These are phyloP conservation scores for Penicillium cinerascens DNA, from an alignment of 495 filamentous ascomycete species.

Conservation along the genomic window DNA sequence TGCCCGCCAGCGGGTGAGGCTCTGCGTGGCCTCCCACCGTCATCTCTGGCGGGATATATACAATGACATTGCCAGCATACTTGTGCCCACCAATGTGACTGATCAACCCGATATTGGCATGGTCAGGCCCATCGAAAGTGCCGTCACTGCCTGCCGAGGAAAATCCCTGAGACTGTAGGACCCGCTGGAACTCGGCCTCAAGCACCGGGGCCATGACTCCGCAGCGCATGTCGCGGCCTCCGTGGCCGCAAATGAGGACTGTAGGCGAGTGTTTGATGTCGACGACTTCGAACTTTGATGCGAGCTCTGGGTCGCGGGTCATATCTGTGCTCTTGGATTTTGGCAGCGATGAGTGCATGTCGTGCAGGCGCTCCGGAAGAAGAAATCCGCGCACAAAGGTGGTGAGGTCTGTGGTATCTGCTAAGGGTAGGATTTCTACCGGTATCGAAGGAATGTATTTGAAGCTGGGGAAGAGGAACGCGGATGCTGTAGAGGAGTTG, in stretches of 20 bases:
- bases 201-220: slow-evolving; percentile 75
- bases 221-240: slow-evolving; percentile 72
- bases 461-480: slow-evolving; percentile 73
- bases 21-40: slow-evolving; percentile 16
- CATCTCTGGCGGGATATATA: slow-evolving; percentile 72
- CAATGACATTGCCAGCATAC: slow-evolving; percentile 88
- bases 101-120: slow-evolving; percentile 65
- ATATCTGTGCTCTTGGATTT: slow-evolving; percentile 26
- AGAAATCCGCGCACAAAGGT: slow-evolving; percentile 40
- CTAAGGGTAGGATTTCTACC: slow-evolving; percentile 8
- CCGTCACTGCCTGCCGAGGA: slow-evolving; percentile 8
- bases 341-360: slow-evolving; percentile 51
- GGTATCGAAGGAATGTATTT: slow-evolving; percentile 72
- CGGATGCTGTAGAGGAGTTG: slow-evolving; percentile 50
- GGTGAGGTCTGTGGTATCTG: slow-evolving; percentile 19
- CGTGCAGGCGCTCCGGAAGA: slow-evolving; percentile 56
- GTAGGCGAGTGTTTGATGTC: slow-evolving; percentile 62
- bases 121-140: slow-evolving; percentile 25
- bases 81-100: slow-evolving; percentile 93
- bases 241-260: slow-evolving; percentile 83
- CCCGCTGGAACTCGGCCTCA: slow-evolving; percentile 59
- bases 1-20: slow-evolving; percentile 62
- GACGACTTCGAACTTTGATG: slow-evolving; percentile 38
- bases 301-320: slow-evolving; percentile 28
- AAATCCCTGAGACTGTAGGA: slow-evolving; percentile 38